Evolutionary conservation across 2,329 filamentous ascomycete genomes (phyloP), one percentile per base, ranked within the genome.

Genomic region (Monosporascus sp.): DNA sequence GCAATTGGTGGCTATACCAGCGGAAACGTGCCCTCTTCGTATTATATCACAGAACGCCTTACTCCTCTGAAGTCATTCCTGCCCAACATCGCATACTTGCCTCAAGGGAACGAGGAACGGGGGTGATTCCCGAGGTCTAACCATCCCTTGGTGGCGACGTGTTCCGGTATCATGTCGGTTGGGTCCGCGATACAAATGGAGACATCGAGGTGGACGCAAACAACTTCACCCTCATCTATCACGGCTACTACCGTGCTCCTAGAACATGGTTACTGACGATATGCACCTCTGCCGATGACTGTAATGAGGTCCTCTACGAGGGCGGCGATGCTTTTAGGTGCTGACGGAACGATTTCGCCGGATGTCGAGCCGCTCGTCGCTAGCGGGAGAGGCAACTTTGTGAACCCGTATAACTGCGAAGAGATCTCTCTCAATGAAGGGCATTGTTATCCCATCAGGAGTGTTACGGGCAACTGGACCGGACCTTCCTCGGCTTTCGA

Each of bases 151-250:
- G 46, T 8, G n/a, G 46, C 46, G 25, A 36, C 20, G 22, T 24
- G 18, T 27, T n/a, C 20, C 20, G 38, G 18, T 46, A 51, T 24
- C 47, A 2, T 8, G 38, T 36, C n/a, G 41, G 50, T 15, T 51
- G 50, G 50, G 46, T 43, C 35, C 50, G 50, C 6, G 43, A 39
- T 17, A 51, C 35, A 31, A 51, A 51, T 27, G 50, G 50, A 18
- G 35, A 20, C 18, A 47, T 51, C 31, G 39, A n/a, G 9, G 50
- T 51, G 18, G 43, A 47, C 43, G 50, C 50, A 3, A 51, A 51
- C 50, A 51, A 51, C 43, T 51, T 51, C 43, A 47, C 50, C 11
- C 50, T 51, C 50, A 31, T 47, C 1, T 51, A 39, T 25, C 27
- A 31, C 17, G 50, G 50, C 11, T 51, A 24, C 43, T 51, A 51